Conservation (phyloP, 805 yeast genomes). For the Starmerella sp. region DNA sequence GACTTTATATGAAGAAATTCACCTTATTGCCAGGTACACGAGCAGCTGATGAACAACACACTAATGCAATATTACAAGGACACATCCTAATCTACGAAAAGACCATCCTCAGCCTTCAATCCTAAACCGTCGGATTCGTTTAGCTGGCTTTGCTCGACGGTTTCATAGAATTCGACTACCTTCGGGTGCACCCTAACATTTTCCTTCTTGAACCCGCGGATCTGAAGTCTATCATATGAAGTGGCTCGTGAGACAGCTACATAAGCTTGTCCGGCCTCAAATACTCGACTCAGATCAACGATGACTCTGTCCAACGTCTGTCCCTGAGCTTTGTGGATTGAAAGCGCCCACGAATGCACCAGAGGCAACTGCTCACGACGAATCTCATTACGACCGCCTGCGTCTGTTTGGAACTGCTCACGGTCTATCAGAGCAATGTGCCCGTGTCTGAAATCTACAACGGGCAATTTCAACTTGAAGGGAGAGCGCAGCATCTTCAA, state of each 20-base stretch:
- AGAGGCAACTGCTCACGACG: constrained; percentile 70
- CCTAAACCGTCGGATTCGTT: background rate
- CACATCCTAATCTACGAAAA: background rate
- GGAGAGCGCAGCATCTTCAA: constrained; percentile 10
- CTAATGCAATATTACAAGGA: background rate
- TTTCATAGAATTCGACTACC: constrained; percentile 56
- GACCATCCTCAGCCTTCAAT: background rate
- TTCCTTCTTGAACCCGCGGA: constrained; percentile 53
- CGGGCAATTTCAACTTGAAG: constrained; percentile 11
- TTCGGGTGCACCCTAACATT: constrained; percentile 60
- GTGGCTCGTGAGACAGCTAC: constrained; percentile 92
- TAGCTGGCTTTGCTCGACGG: constrained; percentile 11
- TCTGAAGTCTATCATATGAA: constrained; percentile 67
- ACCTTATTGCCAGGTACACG: too few species aligned
- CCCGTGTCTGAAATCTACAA: constrained; percentile 20
- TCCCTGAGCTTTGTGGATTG: constrained; percentile 95
- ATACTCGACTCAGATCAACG: constrained; percentile 65
- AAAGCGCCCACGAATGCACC: constrained; percentile 85
- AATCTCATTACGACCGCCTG: constrained; percentile 36
- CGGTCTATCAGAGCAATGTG: constrained; percentile 14
- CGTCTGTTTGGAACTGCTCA: constrained; percentile 13
- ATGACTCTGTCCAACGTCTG: constrained; percentile 65
- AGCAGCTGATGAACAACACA: background rate
- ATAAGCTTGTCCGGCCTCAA: constrained; percentile 91
- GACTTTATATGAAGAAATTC: too few species aligned